Evolutionary conservation across 192 early-diverging fungal species (phyloP).

Genomic region (Backusella morwellensis): DNA sequence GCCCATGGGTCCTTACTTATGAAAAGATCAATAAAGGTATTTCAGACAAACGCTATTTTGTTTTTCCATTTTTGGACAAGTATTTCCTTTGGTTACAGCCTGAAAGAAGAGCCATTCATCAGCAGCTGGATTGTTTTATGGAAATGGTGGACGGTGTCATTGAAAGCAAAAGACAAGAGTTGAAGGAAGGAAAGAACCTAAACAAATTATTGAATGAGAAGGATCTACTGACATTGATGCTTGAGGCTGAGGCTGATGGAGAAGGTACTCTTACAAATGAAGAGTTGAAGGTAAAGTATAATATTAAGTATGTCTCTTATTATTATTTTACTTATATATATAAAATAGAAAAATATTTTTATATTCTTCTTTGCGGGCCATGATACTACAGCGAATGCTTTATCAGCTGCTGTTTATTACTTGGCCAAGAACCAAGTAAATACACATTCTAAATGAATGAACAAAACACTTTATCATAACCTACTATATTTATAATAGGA

Average conservation of each 20-base stretch:
- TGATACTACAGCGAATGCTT: constrained; percentile 55
- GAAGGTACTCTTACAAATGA: neutral
- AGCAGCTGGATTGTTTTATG: constrained; percentile 2
- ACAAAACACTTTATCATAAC: constrained; percentile 5
- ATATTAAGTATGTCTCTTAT: too few relatives aligned
- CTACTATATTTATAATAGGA: constrained; percentile 45
- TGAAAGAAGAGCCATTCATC: neutral
- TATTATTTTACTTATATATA: neutral
- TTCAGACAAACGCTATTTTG: constrained; percentile 15
- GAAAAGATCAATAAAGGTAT: constrained; percentile 43
- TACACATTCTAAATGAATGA: neutral
- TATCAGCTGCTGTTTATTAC: constrained; percentile 46
- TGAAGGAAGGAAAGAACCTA: neutral
- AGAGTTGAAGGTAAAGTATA: neutral
- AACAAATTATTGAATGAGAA: constrained; percentile 17
- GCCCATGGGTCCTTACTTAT: constrained; percentile 42
- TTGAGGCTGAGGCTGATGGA: constrained; percentile 19
- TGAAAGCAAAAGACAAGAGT: neutral
- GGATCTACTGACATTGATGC: constrained; percentile 28
- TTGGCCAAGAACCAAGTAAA: constrained; percentile 41
- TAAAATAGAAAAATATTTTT: constrained; percentile 11
- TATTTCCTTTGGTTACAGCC: neutral
- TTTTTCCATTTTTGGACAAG: constrained; percentile 50
- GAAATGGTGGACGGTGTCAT: constrained; percentile 7
- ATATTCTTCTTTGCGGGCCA: constrained; percentile 59